These are phyloP conservation scores for Viola pubescens DNA, from an alignment of 441 rosid genomes.

Conservation along the genomic window DNA sequence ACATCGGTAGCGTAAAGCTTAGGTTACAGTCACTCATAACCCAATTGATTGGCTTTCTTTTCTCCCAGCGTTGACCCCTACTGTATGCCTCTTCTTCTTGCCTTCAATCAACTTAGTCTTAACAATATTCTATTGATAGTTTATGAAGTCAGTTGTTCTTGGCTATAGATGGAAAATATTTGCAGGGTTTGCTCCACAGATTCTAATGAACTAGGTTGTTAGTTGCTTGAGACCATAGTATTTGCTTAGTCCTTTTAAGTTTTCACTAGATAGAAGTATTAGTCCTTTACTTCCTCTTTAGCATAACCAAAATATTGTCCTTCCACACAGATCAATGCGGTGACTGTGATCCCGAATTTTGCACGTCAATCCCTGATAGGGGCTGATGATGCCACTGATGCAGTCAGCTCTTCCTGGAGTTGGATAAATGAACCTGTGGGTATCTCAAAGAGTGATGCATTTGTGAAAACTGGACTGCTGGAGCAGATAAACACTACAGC, in stretches of 20 bases:
- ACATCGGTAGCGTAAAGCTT: too few relatives aligned
- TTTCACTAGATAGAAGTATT: neutral
- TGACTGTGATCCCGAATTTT: slow-evolving; percentile 51
- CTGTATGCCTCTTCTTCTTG: too few relatives aligned
- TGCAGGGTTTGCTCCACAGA: too few relatives aligned
- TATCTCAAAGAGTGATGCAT: slow-evolving; percentile 58
- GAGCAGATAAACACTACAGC: slow-evolving; percentile 90
- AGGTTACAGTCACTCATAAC: too few relatives aligned
- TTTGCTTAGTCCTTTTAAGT: neutral
- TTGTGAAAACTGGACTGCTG: slow-evolving; percentile 54
- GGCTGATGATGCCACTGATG: slow-evolving; percentile 37
- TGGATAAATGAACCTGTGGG: slow-evolving; percentile 80
- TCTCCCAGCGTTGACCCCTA: too few relatives aligned
- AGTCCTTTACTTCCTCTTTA: neutral
- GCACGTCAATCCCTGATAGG: slow-evolving; percentile 36
- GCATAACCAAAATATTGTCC: neutral
- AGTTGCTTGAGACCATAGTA: neutral
- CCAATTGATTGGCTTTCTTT: too few relatives aligned
- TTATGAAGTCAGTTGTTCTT: too few relatives aligned
- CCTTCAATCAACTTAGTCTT: too few relatives aligned
- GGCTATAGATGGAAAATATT: too few relatives aligned
- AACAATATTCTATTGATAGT: too few relatives aligned
- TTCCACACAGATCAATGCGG: slow-evolving; percentile 54
- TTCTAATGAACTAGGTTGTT: too few relatives aligned
- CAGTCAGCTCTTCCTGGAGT: slow-evolving; percentile 58